phyloP scores from a whole-genome alignment of 257 asterid species.

The Cordia subcordata region DNA sequence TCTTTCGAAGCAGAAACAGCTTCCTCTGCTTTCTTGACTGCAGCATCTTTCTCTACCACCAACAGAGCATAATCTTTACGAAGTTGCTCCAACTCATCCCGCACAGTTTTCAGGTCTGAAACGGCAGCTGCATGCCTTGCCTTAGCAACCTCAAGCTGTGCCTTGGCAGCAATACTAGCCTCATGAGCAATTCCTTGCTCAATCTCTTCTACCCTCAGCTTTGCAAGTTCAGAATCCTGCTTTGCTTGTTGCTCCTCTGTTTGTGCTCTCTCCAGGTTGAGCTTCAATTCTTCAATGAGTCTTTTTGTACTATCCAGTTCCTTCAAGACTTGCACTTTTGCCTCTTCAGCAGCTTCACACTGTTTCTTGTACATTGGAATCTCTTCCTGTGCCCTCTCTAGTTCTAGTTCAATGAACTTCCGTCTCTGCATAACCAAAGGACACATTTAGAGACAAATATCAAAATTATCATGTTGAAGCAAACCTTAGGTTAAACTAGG shows the following conservation, averaged over 20 bases:
- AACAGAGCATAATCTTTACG: slow-evolving; percentile 44
- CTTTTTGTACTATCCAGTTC: slow-evolving; percentile 78
- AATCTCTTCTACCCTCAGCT: slow-evolving; percentile 80
- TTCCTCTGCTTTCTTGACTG: slow-evolving; percentile 59
- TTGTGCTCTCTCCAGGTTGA: slow-evolving; percentile 83
- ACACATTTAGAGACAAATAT: no score
- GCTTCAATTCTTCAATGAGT: slow-evolving; percentile 83
- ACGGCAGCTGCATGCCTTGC: slow-evolving; percentile 78
- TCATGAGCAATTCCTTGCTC: slow-evolving; percentile 88
- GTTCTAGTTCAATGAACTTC: slow-evolving; percentile 72
- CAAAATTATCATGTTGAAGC: no score
- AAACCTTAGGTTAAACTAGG: no score
- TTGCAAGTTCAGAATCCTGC: slow-evolving; percentile 93
- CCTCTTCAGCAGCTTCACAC: slow-evolving; percentile 70
- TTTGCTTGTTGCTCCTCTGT: slow-evolving; percentile 89
- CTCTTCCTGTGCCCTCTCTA: slow-evolving; percentile 72
- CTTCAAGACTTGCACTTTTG: slow-evolving; percentile 56
- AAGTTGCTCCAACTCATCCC: slow-evolving; percentile 56
- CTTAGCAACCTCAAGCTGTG: slow-evolving; percentile 91
- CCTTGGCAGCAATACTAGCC: slow-evolving; percentile 84
- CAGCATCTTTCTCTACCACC: slow-evolving; percentile 58
- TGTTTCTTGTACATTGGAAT: slow-evolving; percentile 68
- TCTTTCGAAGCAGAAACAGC: slow-evolving; percentile 54
- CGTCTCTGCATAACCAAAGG: slow-evolving; percentile 57
- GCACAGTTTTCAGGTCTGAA: slow-evolving; percentile 55